These are phyloP conservation scores for Pezicula carpinea DNA, from an alignment of 2,329 filamentous ascomycete genomes.

Conservation along the genomic window DNA sequence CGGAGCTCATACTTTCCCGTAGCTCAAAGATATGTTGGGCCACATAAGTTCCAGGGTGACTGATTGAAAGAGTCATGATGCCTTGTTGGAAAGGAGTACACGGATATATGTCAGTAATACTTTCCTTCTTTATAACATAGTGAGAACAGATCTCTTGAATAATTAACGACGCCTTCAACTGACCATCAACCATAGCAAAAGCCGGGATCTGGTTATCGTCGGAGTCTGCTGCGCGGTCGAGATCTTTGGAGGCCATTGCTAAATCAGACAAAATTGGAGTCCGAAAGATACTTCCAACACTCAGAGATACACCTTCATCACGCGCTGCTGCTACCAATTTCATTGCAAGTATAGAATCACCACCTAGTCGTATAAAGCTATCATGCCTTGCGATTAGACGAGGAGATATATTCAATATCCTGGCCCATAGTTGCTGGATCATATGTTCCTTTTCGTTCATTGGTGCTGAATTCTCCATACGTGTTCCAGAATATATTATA, in stretches of 20 bases:
- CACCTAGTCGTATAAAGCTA: slow-evolving; percentile 56
- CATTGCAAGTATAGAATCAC: slow-evolving; percentile 58
- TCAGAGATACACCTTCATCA: slow-evolving; percentile 41
- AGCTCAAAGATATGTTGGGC: slow-evolving; percentile 18
- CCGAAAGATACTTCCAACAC: background rate
- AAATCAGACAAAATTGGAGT: background rate
- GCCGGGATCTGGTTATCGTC: background rate
- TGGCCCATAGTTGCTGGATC: slow-evolving; percentile 44
- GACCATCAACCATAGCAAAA: too few relatives aligned
- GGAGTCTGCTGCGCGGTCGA: background rate
- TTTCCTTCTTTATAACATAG: too few relatives aligned
- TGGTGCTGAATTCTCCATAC: background rate
- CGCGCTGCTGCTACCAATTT: slow-evolving; percentile 53
- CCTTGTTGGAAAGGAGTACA: slow-evolving; percentile 33
- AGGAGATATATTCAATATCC: slow-evolving; percentile 38
- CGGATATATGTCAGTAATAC: slow-evolving; percentile 34
- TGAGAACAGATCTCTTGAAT: too few relatives aligned
- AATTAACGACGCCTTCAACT: too few relatives aligned
- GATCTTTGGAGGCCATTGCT: background rate
- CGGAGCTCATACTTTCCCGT: slow-evolving; percentile 10
- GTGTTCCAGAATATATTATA: background rate
- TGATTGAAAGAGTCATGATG: slow-evolving; percentile 30
- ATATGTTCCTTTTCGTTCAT: background rate
- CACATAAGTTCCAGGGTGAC: slow-evolving; percentile 30
- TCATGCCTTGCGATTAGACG: slow-evolving; percentile 48